A percentile compares a stretch with the other conserved stretches of the same genome.
phyloP scores from a whole-genome alignment of 441 rosid genomes.

The Adansonia rubrostipa region DNA sequence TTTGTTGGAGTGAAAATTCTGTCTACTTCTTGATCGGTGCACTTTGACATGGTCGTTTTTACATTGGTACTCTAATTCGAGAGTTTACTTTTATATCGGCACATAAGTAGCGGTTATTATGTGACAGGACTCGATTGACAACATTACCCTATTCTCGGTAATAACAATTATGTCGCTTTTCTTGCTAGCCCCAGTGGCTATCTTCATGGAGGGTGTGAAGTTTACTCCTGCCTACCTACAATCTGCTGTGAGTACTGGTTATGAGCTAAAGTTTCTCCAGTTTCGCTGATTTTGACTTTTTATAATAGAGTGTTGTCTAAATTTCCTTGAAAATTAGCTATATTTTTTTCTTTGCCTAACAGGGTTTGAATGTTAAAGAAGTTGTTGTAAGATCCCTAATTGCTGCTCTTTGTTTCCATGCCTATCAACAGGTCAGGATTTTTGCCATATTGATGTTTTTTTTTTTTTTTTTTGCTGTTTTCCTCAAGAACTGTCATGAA shows the following conservation, averaged over 20 bases:
- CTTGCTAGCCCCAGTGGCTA: slow-evolving; percentile 73
- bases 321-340: not conserved
- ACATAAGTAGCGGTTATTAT: slow-evolving; percentile 24
- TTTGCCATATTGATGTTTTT: not conserved
- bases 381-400: slow-evolving; percentile 67
- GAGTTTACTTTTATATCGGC: not conserved
- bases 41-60: not conserved
- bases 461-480: not conserved
- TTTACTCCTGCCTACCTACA: slow-evolving; percentile 85
- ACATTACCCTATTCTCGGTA: slow-evolving; percentile 92
- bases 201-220: slow-evolving; percentile 86
- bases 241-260: slow-evolving; percentile 60
- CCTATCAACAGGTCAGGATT: slow-evolving; percentile 87
- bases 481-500: not conserved
- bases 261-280: too few species aligned
- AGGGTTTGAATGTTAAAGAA: slow-evolving; percentile 85
- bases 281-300: not conserved
- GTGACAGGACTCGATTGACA: slow-evolving; percentile 89
- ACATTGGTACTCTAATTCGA: not conserved
- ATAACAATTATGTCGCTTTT: slow-evolving; percentile 90
- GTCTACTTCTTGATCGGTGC: too few species aligned
- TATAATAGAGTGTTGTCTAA: not conserved
- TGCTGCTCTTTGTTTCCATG: slow-evolving; percentile 95
- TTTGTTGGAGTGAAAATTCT: not conserved
- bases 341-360: slow-evolving; percentile 31